Conservation (phyloP, 306 rosid genomes). For the Styphnolobium japonicum region DNA sequence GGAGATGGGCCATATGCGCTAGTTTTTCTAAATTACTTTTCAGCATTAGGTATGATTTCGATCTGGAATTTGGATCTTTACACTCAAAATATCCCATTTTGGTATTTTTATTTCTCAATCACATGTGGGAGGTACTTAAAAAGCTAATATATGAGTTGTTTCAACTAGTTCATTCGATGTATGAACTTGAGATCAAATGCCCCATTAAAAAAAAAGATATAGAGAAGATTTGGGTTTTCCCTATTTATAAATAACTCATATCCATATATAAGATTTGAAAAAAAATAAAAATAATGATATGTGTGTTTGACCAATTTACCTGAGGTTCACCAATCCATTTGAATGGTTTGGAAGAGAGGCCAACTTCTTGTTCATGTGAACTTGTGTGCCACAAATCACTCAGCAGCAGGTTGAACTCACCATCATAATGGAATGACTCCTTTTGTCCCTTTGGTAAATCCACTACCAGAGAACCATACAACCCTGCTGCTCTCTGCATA, state of each 20-base stretch:
- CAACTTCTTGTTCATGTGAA: conserved; percentile 64
- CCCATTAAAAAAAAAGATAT: neutral
- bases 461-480: conserved; percentile 85
- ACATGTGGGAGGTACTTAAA: neutral
- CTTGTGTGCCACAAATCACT: conserved; percentile 81
- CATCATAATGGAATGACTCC: conserved; percentile 78
- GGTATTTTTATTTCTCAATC: neutral
- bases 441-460: conserved; percentile 48
- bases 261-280: neutral
- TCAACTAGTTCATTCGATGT: neutral
- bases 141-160: neutral
- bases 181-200: neutral
- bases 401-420: conserved; percentile 55
- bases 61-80: neutral
- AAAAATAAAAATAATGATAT: neutral
- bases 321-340: conserved; percentile 89
- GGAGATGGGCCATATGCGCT: neutral
- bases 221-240: too few species aligned
- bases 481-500: conserved; percentile 87
- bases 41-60: neutral
- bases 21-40: neutral
- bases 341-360: conserved; percentile 63
- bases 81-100: neutral
- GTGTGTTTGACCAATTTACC: conserved; percentile 29
- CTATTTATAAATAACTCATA: too few species aligned